Conservation (phyloP, 805 yeast species). For the Starmerella khaoyaiensis region DNA sequence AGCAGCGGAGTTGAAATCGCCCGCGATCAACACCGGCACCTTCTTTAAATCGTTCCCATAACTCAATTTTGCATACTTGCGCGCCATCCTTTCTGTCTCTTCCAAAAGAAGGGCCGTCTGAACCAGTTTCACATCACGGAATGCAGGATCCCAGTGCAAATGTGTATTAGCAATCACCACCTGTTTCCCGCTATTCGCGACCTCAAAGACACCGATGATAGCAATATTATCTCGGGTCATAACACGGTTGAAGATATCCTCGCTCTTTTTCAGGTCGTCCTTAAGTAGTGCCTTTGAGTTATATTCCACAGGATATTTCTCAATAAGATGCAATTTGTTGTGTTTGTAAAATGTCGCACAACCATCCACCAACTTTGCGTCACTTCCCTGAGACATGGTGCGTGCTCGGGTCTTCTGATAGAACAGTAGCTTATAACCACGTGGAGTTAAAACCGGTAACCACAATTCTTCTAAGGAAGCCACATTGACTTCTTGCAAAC, state of each 20-base stretch:
- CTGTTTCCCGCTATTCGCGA: constrained; percentile 54
- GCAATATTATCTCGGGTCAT: constrained; percentile 94
- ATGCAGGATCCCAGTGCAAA: constrained; percentile 96
- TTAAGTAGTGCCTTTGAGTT: constrained; percentile 35
- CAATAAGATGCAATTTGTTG: constrained; percentile 54
- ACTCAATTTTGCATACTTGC: constrained; percentile 33
- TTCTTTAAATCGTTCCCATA: constrained; percentile 36
- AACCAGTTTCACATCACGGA: constrained; percentile 88
- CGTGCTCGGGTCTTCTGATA: constrained; percentile 84
- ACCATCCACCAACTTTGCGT: constrained; percentile 88
- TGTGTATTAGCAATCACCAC: constrained; percentile 79
- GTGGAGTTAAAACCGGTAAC: constrained; percentile 55
- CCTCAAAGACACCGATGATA: constrained; percentile 60
- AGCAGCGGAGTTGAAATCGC: constrained; percentile 83
- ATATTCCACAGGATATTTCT: constrained; percentile 66
- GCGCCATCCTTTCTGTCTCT: constrained; percentile 59
- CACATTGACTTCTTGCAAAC: constrained; percentile 93
- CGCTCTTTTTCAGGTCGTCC: constrained; percentile 81
- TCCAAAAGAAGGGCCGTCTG: constrained; percentile 88
- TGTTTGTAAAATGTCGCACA: constrained; percentile 86
- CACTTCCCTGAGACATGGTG: constrained; percentile 61
- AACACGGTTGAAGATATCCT: constrained; percentile 88
- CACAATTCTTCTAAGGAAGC: constrained; percentile 76
- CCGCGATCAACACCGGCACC: constrained; percentile 74
- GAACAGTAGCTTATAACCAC: constrained; percentile 72